Base-by-base conservation (phyloP, 2,329 filamentous ascomycete genomes). In the Colletotrichum endophyticum region DNA sequence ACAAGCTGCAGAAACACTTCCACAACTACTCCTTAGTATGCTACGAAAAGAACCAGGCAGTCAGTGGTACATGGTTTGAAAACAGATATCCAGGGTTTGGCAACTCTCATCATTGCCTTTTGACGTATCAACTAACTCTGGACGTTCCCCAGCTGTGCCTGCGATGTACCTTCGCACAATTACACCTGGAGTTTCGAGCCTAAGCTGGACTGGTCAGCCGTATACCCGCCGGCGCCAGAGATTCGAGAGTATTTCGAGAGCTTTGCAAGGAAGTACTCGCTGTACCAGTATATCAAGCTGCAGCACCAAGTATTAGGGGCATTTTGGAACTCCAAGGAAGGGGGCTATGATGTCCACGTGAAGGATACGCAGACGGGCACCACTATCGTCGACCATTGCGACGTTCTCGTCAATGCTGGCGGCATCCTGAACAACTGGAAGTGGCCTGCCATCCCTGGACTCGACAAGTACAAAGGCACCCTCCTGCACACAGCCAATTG, bases 141-240 rank as follows among this genome's bases (percentile, higher is more conserved):
- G 19, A 56, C 25, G 39, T 28, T 25, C 27, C 22, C 2, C 62
- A 83, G 82, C 56, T 88, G 87, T 80, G 87, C 86, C 6, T 89
- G 87, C 77, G 88, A 91, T 71, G 85, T 90, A 0, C 88, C 88
- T 2, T 84, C 88, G 1, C 88, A 90, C 79, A 89, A 88, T 78
- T 90, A 90, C 81, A 88, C 86, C 1, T 89, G 84, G 82, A 86
- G 85, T 9, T 90, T 89, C 69, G 87, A 89, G 78, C 87, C 86
- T 3, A 93, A 93, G 80, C 88, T 87, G 11, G 86, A 88, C 61
- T 94, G 92, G 91, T 87, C 88, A n/a, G 83, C 83, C 5, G 83
- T 86, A 0, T 89, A 89, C 75, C 82, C 87, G 2, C 80, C 83
- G 68, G 84, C 85, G 2, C 81, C 80, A 53, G 86, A 89, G 78